Conservation (phyloP, 2,329 filamentous ascomycete species). For the Hansfordia pulvinata region DNA sequence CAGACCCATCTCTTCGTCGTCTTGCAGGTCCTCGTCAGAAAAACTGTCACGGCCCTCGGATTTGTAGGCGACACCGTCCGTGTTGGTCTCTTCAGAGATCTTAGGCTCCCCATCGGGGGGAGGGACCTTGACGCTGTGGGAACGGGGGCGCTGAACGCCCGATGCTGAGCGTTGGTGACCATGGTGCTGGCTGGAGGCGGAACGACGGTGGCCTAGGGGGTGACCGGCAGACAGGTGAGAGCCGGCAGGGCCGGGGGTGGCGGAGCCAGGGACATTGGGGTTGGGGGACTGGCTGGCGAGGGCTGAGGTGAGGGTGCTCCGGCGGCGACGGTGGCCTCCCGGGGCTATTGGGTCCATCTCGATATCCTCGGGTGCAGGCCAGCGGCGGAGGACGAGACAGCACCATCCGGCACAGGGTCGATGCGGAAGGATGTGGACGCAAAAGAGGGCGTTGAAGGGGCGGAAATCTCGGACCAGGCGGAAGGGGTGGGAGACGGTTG, state of each 20-base stretch:
- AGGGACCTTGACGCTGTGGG: conserved; percentile 13
- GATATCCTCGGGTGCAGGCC: conserved; percentile 31
- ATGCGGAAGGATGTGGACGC: no score
- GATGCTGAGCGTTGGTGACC: conserved; percentile 6
- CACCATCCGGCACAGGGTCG: no score
- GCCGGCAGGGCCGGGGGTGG: conserved; percentile 10
- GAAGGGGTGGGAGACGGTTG: no score
- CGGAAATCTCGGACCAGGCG: no score
- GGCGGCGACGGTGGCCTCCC: conserved; percentile 37
- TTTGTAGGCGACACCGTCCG: conserved; percentile 9
- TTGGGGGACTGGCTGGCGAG: no score
- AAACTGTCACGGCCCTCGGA: conserved; percentile 28
- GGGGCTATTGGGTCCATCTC: conserved; percentile 40
- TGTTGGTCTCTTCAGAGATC: conserved; percentile 28
- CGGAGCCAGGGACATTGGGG: no score
- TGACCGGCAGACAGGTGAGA: conserved; percentile 7
- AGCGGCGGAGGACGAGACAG: no score
- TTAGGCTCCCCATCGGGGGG: conserved; percentile 25
- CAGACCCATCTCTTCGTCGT: conserved; percentile 83
- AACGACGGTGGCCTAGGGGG: conserved; percentile 6
- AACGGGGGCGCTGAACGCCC: conserved; percentile 11
- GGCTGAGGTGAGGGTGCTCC: conserved; percentile 41
- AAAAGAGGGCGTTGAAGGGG: no score
- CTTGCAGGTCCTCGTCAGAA: conserved; percentile 60
- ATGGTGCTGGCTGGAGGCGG: no score